Evolutionary conservation across 78 protist species (phyloP).

Genomic region (Dictyostelium firmibasis): DNA sequence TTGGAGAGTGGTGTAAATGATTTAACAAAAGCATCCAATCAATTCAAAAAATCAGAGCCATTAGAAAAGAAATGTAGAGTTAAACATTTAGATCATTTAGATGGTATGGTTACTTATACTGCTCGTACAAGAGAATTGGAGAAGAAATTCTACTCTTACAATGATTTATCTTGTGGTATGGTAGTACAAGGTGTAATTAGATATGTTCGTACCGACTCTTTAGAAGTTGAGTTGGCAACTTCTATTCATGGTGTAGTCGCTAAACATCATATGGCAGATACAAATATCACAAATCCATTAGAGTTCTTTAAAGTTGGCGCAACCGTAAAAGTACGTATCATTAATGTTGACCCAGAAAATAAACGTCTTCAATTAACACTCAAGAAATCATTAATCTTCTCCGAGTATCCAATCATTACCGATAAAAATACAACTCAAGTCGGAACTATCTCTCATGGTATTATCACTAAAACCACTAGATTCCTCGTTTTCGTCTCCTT

Average conservation of each 20-base stretch:
- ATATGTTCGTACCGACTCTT: slow-evolving; percentile 21
- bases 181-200: slow-evolving; percentile 11
- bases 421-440: neutral
- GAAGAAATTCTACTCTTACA: slow-evolving; percentile 11
- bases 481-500: slow-evolving; percentile 17
- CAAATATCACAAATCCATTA: neutral
- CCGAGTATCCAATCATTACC: slow-evolving; percentile 29
- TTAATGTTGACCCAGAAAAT: slow-evolving; percentile 34
- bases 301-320: slow-evolving; percentile 64
- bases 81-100: slow-evolving; percentile 33
- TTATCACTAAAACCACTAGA: slow-evolving; percentile 22
- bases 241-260: slow-evolving; percentile 53
- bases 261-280: slow-evolving; percentile 22
- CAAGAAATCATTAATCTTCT: slow-evolving; percentile 33
- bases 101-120: slow-evolving; percentile 36
- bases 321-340: slow-evolving; percentile 18
- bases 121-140: neutral
- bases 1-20: neutral
- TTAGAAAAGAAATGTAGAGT: slow-evolving; percentile 18
- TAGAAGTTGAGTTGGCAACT: slow-evolving; percentile 15
- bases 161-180: slow-evolving; percentile 35
- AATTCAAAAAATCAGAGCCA: neutral
- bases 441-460: slow-evolving; percentile 58
- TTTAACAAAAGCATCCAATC: neutral
- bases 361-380: slow-evolving; percentile 49